Evolutionary conservation across 345 rosid genomes (phyloP).

Genomic region (Excoecaria agallocha): DNA sequence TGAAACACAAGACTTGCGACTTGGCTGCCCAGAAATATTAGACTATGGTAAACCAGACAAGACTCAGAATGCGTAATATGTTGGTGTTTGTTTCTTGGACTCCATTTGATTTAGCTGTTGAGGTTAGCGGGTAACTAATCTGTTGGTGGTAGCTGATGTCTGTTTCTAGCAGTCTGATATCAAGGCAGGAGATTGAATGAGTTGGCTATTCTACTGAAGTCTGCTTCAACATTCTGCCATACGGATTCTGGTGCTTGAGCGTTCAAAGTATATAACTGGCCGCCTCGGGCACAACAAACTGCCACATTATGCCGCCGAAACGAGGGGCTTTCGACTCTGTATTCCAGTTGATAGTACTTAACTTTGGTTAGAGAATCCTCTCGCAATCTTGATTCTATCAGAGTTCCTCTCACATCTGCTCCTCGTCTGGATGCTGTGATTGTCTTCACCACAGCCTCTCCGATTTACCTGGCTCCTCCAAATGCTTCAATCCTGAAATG

Average conservation of each 20-base stretch:
- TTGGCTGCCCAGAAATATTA: too few relatives aligned
- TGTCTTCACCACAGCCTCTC: slow-evolving; percentile 62
- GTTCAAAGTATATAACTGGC: slow-evolving; percentile 57
- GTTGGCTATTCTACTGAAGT: slow-evolving; percentile 46
- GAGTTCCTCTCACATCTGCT: slow-evolving; percentile 51
- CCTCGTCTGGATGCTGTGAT: slow-evolving; percentile 51
- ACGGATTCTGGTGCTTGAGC: slow-evolving; percentile 70
- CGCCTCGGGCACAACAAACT: slow-evolving; percentile 55
- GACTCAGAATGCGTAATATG: too few relatives aligned
- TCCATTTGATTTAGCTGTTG: too few relatives aligned
- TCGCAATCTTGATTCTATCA: slow-evolving; percentile 53
- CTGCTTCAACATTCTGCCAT: slow-evolving; percentile 57
- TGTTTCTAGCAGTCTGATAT: background rate
- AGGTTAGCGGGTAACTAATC: background rate
- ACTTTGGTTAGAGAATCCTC: slow-evolving; percentile 43
- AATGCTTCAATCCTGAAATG: slow-evolving; percentile 68
- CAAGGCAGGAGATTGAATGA: slow-evolving; percentile 56
- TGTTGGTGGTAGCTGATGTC: background rate
- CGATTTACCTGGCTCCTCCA: slow-evolving; percentile 80
- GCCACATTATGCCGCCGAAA: slow-evolving; percentile 73
- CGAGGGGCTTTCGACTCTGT: slow-evolving; percentile 64
- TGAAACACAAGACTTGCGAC: too few relatives aligned
- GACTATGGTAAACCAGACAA: too few relatives aligned
- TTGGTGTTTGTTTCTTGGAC: too few relatives aligned
- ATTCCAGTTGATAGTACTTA: slow-evolving; percentile 71